Conservation (phyloP, 2,329 filamentous ascomycete species). For the Aspergillus piperis region DNA sequence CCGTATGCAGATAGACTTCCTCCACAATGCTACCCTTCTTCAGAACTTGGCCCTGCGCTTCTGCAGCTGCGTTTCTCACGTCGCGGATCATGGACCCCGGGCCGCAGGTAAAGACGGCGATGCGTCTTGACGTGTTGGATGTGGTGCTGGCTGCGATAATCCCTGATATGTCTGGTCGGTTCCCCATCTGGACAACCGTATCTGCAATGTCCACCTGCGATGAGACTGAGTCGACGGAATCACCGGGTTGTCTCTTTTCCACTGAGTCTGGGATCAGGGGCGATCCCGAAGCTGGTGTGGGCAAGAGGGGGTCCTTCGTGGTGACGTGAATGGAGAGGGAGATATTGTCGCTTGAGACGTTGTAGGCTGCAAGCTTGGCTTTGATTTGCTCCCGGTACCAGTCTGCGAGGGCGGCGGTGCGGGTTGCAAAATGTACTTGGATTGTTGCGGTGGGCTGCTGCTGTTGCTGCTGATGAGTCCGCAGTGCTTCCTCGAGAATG, state of each 20-base stretch:
- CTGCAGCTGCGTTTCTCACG: constrained; percentile 50
- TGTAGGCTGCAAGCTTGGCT: background rate
- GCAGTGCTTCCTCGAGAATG: constrained; percentile 45
- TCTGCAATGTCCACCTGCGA: background rate
- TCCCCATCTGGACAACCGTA: background rate
- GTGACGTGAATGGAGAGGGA: background rate
- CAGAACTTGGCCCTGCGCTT: constrained; percentile 43
- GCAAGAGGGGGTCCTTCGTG: background rate
- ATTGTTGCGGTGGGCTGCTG: background rate
- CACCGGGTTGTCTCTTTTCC: background rate
- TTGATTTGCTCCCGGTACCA: background rate
- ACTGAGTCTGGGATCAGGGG: background rate
- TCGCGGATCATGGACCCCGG: constrained; percentile 51
- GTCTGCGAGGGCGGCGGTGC: background rate
- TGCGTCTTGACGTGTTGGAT: constrained; percentile 12
- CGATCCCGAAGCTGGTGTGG: background rate
- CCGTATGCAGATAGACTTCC: constrained; percentile 51
- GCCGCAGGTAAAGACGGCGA: constrained; percentile 46
- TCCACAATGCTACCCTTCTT: constrained; percentile 23
- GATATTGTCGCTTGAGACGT: background rate
- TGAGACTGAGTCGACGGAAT: background rate
- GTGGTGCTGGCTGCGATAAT: constrained; percentile 20
- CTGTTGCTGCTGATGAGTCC: background rate
- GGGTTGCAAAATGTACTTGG: background rate
- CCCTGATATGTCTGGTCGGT: constrained; percentile 36